Evolutionary conservation across 1,139 yeast species (phyloP).

Genomic region (Geotrichum klebahnii): DNA sequence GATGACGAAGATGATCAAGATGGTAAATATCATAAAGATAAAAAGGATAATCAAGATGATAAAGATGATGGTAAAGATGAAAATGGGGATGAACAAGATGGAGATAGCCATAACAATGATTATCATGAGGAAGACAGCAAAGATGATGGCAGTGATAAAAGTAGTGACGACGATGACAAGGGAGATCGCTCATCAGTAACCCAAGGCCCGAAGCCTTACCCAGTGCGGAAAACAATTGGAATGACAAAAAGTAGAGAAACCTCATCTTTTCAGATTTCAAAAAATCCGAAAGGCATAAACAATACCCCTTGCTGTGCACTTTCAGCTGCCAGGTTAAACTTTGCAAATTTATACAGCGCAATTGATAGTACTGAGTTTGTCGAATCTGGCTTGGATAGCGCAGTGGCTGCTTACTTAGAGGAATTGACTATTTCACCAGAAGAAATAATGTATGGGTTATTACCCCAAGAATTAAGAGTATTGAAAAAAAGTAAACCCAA

Average conservation of each 20-base stretch:
- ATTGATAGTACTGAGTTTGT: not conserved
- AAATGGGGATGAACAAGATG: not conserved
- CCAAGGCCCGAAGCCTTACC: no score
- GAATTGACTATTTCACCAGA: slow-evolving; percentile 2
- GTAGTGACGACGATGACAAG: not conserved
- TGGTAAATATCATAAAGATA: no score
- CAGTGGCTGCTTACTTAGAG: not conserved
- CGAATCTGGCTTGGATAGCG: not conserved
- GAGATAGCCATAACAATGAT: not conserved
- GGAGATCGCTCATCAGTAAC: not conserved
- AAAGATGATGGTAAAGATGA: not conserved
- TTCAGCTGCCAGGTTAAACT: not conserved
- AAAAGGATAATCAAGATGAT: no score
- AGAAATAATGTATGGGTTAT: slow-evolving; percentile 2
- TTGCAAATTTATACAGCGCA: not conserved
- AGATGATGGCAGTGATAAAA: not conserved
- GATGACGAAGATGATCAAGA: no score
- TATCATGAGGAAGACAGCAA: not conserved
- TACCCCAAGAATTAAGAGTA: slow-evolving; percentile 2
- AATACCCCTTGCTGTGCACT: no score
- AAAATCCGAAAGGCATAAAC: no score
- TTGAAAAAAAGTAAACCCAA: not conserved
- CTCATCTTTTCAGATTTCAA: no score
- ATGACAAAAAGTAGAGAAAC: no score
- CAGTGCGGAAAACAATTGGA: no score